Evolutionary conservation across 192 early-diverging fungal genomes (phyloP).

Genomic region (Umbelopsis sp.): DNA sequence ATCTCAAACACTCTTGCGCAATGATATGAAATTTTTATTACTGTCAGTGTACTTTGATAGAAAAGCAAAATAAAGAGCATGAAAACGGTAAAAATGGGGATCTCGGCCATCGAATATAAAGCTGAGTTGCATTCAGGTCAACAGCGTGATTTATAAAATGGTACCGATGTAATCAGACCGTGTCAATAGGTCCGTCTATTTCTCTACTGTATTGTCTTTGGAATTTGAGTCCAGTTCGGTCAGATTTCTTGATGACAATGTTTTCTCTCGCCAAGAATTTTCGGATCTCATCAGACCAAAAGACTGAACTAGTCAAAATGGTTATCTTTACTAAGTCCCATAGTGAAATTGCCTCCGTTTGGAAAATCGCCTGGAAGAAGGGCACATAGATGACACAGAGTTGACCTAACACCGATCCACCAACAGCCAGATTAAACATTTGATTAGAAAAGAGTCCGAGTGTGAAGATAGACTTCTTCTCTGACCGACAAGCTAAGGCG

Average conservation of each 20-base stretch:
- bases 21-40: not conserved
- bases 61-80: not conserved
- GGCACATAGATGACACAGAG: constrained; percentile 87
- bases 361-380: constrained; percentile 90
- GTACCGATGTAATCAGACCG: constrained; percentile 1
- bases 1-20: not conserved
- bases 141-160: no score
- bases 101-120: not conserved
- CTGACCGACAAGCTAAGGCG: constrained; percentile 87
- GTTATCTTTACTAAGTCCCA: constrained; percentile 73
- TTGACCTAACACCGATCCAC: constrained; percentile 81
- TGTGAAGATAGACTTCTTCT: constrained; percentile 75
- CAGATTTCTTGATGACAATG: not conserved
- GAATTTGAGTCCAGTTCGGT: not conserved
- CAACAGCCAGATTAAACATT: constrained; percentile 86
- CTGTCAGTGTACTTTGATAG: not conserved
- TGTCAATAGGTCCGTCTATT: constrained; percentile 9
- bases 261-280: constrained; percentile 50
- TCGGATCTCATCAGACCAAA: constrained; percentile 83
- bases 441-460: constrained; percentile 86
- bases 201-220: constrained; percentile 12
- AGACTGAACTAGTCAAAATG: constrained; percentile 71
- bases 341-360: constrained; percentile 83
- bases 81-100: not conserved
- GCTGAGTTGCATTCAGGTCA: no score